These are phyloP conservation scores for Cicer arietinum DNA, from an alignment of 306 rosid species.

Conservation along the genomic window DNA sequence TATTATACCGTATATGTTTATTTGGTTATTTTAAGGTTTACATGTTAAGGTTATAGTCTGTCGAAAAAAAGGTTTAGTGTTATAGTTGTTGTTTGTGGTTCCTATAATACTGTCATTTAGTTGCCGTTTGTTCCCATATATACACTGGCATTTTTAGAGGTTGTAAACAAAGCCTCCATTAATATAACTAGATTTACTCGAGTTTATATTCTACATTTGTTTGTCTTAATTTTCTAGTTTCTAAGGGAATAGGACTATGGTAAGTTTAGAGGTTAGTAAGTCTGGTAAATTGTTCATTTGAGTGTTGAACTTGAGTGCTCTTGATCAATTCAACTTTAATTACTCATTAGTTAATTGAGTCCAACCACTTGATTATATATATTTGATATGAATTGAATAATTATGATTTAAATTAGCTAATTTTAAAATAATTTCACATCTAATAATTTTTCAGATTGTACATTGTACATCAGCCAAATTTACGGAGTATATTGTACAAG, in stretches of 20 bases:
- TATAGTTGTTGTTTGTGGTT: not conserved
- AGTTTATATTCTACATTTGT: not conserved
- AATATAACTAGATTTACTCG: not conserved
- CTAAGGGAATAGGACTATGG: too few relatives aligned
- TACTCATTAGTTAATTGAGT: too few relatives aligned
- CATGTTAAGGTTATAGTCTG: not conserved
- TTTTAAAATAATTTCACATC: not conserved
- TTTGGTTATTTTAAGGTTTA: not conserved
- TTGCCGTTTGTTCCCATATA: not conserved
- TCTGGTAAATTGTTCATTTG: too few relatives aligned
- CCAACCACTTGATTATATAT: too few relatives aligned
- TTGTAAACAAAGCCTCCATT: not conserved
- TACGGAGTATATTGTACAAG: not conserved
- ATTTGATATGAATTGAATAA: not conserved
- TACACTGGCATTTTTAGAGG: not conserved
- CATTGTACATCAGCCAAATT: too few relatives aligned
- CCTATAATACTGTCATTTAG: not conserved
- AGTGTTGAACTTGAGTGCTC: too few relatives aligned
- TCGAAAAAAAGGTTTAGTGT: not conserved
- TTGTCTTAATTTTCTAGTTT: too few relatives aligned
- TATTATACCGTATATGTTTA: not conserved
- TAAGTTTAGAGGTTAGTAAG: too few relatives aligned
- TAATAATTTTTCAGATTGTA: too few relatives aligned
- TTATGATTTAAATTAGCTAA: not conserved
- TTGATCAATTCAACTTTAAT: too few relatives aligned